Evolutionary conservation across 2,329 filamentous ascomycete species (phyloP).

Genomic region (Exophiala spinifera): DNA sequence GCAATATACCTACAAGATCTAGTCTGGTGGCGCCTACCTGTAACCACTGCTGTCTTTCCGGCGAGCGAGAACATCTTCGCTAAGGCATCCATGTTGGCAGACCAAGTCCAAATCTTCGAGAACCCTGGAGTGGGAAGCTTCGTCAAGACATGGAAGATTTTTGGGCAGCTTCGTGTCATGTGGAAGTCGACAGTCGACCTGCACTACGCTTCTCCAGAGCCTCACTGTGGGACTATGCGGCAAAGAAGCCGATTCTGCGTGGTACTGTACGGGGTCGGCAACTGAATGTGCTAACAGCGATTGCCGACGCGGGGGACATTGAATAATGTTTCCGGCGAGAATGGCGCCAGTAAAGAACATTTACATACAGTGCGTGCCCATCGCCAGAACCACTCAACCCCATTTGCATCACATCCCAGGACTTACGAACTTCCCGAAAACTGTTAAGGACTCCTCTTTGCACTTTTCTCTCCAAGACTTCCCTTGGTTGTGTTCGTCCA

Average conservation of each 20-base stretch:
- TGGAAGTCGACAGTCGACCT: neutral
- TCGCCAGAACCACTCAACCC: no score
- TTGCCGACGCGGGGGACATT: neutral
- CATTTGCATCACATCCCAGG: no score
- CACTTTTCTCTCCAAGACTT: no score
- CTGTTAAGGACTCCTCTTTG: no score
- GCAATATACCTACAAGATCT: neutral
- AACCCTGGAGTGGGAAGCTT: no score
- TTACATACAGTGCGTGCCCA: no score
- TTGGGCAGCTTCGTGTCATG: neutral
- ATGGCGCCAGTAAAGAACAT: neutral
- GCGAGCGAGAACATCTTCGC: conserved; percentile 29
- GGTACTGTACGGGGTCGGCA: neutral
- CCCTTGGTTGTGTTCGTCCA: no score
- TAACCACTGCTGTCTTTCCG: conserved; percentile 45
- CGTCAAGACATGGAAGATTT: no score
- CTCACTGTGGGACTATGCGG: neutral
- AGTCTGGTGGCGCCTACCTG: conserved; percentile 27
- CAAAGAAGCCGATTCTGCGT: neutral
- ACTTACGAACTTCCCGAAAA: no score
- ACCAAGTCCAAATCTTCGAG: neutral
- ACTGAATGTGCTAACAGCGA: neutral
- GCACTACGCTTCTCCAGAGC: neutral
- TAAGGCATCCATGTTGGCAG: conserved; percentile 13
- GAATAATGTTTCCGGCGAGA: neutral